phyloP scores from a whole-genome alignment of 2,329 filamentous ascomycete genomes.

The Madurella fahalii region DNA sequence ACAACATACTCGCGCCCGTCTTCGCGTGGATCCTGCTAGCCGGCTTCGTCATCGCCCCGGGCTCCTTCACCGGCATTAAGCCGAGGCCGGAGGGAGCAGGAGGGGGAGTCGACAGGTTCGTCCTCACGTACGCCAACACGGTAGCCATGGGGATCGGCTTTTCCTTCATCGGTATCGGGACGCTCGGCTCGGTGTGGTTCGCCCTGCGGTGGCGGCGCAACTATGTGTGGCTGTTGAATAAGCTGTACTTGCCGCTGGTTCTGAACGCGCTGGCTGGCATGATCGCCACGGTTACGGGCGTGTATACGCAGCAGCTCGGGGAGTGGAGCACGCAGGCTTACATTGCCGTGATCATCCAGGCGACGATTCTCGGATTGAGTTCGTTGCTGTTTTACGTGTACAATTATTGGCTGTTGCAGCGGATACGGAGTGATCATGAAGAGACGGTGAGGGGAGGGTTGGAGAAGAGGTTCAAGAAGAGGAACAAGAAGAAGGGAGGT shows the following conservation, averaged over 20 bases:
- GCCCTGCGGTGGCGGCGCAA: conserved; percentile 43
- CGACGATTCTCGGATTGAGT: conserved; percentile 27
- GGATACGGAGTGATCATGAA: conserved; percentile 30
- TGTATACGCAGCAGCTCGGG: conserved; percentile 46
- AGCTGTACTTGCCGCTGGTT: conserved; percentile 43
- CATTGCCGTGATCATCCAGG: conserved; percentile 38
- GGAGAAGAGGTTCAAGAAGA: conserved; percentile 8
- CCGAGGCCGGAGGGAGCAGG: conserved; percentile 5
- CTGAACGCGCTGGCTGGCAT: conserved; percentile 48
- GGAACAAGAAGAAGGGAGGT: neutral
- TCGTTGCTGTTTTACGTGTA: conserved; percentile 30
- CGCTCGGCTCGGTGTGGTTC: conserved; percentile 40
- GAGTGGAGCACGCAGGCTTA: conserved; percentile 42
- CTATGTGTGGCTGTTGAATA: conserved; percentile 52
- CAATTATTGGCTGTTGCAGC: conserved; percentile 30
- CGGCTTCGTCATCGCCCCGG: conserved; percentile 50
- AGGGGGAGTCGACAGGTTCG: conserved; percentile 1
- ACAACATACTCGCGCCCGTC: conserved; percentile 45
- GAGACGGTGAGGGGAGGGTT: conserved; percentile 7
- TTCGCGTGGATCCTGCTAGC: conserved; percentile 48
- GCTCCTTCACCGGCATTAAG: conserved; percentile 44
- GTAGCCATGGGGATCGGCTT: conserved; percentile 41
- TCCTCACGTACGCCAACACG: conserved; percentile 22
- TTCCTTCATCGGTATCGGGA: conserved; percentile 39
- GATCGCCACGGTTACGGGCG: conserved; percentile 45